These are phyloP conservation scores for Aristolochia contorta DNA, from an alignment of 164 flowering plant genomes.

Conservation along the genomic window DNA sequence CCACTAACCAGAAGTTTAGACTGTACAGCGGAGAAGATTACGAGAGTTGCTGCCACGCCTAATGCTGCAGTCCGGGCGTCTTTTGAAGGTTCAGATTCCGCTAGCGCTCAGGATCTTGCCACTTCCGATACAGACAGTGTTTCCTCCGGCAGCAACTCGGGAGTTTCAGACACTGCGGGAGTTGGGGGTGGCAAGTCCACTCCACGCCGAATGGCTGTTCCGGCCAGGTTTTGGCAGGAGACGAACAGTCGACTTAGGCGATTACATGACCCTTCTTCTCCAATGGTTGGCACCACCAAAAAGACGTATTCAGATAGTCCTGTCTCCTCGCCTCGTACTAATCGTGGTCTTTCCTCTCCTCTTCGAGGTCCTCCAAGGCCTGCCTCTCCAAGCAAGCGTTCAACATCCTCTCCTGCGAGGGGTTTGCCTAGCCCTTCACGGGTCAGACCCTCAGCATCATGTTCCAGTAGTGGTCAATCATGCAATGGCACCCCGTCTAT, in stretches of 20 bases:
- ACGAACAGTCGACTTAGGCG: conserved; percentile 70
- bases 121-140: conserved; percentile 95
- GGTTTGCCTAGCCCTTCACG: conserved; percentile 58
- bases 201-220: conserved; percentile 48
- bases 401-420: conserved; percentile 32
- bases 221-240: conserved; percentile 90
- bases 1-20: conserved; percentile 59
- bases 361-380: conserved; percentile 40
- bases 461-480: conserved; percentile 17
- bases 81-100: conserved; percentile 18
- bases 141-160: conserved; percentile 90
- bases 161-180: conserved; percentile 35
- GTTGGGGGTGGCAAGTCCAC: conserved; percentile 14
- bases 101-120: conserved; percentile 32
- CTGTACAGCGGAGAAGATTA: conserved; percentile 20
- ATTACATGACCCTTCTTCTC: conserved; percentile 57
- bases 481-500: conserved; percentile 34
- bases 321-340: conserved; percentile 32
- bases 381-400: conserved; percentile 56
- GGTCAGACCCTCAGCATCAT: conserved; percentile 21
- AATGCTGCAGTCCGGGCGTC: conserved; percentile 29
- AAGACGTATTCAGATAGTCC: conserved; percentile 43
- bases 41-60: conserved; percentile 45
- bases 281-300: conserved; percentile 26
- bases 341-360: conserved; percentile 47